phyloP scores from a whole-genome alignment of 495 filamentous ascomycete genomes.

The Penicillium riverlandense region DNA sequence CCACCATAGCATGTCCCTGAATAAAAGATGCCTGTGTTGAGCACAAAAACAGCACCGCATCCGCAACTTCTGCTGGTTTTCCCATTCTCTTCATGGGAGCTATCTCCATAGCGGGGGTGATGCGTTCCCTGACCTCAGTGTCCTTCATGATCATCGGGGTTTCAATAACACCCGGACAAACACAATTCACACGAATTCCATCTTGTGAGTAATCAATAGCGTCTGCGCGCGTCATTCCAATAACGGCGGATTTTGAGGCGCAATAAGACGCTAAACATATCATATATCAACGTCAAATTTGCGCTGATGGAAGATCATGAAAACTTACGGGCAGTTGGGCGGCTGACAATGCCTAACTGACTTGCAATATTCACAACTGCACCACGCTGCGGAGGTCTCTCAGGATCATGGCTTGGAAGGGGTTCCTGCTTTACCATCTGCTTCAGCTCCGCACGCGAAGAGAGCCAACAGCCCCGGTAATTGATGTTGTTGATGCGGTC shows the following conservation, averaged over 20 bases:
- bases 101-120: constrained; percentile 31
- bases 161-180: constrained; percentile 46
- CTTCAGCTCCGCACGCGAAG: constrained; percentile 37
- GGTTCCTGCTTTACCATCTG: constrained; percentile 44
- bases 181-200: constrained; percentile 44
- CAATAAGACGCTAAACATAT: constrained; percentile 34
- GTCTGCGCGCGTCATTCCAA: constrained; percentile 39
- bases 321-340: constrained; percentile 39
- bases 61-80: constrained; percentile 40
- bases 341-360: constrained; percentile 45
- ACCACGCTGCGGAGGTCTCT: constrained; percentile 26
- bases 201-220: constrained; percentile 46
- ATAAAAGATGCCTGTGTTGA: constrained; percentile 43
- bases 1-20: constrained; percentile 43
- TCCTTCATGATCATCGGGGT: constrained; percentile 39
- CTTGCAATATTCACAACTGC: constrained; percentile 48
- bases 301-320: neutral
- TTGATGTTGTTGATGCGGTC: constrained; percentile 46
- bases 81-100: constrained; percentile 47
- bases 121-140: constrained; percentile 24
- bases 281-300: neutral
- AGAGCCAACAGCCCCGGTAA: constrained; percentile 45
- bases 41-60: constrained; percentile 42
- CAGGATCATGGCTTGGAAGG: constrained; percentile 31
- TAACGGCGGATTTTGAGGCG: constrained; percentile 39